These are phyloP conservation scores for Udeniomyces megalosporus DNA, from an alignment of 768 basidiomycete species.

Conservation along the genomic window DNA sequence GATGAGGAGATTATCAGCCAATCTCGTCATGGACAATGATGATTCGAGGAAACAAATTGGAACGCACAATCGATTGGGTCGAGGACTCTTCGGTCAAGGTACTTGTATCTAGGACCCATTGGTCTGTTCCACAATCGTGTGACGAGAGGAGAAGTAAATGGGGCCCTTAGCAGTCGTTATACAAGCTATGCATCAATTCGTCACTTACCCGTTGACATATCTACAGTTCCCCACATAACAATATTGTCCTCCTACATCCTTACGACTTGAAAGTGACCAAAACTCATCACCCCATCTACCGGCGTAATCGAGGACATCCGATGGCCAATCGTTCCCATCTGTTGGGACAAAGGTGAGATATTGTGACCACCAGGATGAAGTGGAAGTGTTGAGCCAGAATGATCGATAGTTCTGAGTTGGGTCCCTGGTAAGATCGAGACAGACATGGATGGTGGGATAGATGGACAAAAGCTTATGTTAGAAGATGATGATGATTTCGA, in stretches of 20 bases:
- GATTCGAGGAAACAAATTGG: background rate
- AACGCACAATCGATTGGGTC: conserved; percentile 14
- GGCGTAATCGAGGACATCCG: conserved; percentile 11
- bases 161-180: too few species aligned
- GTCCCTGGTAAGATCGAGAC: conserved; percentile 2
- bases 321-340: background rate
- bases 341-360: conserved; percentile 11
- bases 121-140: background rate
- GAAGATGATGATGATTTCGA: background rate
- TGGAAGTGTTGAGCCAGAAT: conserved; percentile 16
- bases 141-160: background rate
- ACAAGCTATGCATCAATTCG: background rate
- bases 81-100: conserved; percentile 14
- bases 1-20: background rate
- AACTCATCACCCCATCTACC: conserved; percentile 17
- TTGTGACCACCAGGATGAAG: conserved; percentile 14
- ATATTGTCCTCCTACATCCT: conserved; percentile 7
- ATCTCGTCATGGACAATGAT: background rate
- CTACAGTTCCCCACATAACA: conserved; percentile 15
- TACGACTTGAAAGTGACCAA: background rate
- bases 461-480: too few species aligned
- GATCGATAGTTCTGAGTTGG: conserved; percentile 10
- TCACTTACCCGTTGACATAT: conserved; percentile 14
- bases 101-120: conserved; percentile 16
- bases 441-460: too few species aligned